phyloP scores from a whole-genome alignment of 139 green algal genomes.

The Chlamydomonas sphaeroides region DNA sequence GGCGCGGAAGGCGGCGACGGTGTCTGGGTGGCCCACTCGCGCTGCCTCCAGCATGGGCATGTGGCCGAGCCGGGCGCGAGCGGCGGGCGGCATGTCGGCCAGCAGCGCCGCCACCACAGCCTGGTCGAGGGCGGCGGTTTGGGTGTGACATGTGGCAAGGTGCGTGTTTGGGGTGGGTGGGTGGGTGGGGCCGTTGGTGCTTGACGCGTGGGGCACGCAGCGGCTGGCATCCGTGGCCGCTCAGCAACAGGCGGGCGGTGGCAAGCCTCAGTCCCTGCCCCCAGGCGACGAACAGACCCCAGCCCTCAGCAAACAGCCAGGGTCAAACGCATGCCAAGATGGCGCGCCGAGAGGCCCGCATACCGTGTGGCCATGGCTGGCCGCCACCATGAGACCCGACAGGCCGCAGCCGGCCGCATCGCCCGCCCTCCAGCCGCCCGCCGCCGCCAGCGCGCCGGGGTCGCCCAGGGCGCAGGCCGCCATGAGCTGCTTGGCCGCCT shows the following conservation, averaged over 20 bases:
- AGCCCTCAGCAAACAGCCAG: too few relatives aligned
- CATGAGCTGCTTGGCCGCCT: constrained; percentile 5
- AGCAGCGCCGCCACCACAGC: constrained; percentile 4
- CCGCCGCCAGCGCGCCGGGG: neutral
- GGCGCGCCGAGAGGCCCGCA: too few relatives aligned
- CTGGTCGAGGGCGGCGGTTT: neutral
- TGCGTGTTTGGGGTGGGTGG: too few relatives aligned
- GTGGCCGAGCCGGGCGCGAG: neutral
- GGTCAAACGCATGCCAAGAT: too few relatives aligned
- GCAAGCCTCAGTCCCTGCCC: too few relatives aligned
- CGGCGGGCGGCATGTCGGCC: neutral
- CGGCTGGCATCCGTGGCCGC: too few relatives aligned
- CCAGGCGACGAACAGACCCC: too few relatives aligned
- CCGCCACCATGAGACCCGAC: constrained; percentile 30
- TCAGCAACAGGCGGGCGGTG: too few relatives aligned
- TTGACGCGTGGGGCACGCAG: too few relatives aligned
- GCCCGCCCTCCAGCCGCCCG: neutral
- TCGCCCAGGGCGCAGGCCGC: constrained; percentile 1
- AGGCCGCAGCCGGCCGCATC: constrained; percentile 17
- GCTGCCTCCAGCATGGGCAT: constrained; percentile 23
- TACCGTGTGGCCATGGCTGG: constrained; percentile 18
- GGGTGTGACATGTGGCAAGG: too few relatives aligned
- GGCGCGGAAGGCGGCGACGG: neutral
- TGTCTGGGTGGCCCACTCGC: constrained; percentile 7
- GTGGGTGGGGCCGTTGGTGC: too few relatives aligned